Base-by-base conservation (phyloP, 1,139 yeast genomes). In the Taphrina communis region DNA sequence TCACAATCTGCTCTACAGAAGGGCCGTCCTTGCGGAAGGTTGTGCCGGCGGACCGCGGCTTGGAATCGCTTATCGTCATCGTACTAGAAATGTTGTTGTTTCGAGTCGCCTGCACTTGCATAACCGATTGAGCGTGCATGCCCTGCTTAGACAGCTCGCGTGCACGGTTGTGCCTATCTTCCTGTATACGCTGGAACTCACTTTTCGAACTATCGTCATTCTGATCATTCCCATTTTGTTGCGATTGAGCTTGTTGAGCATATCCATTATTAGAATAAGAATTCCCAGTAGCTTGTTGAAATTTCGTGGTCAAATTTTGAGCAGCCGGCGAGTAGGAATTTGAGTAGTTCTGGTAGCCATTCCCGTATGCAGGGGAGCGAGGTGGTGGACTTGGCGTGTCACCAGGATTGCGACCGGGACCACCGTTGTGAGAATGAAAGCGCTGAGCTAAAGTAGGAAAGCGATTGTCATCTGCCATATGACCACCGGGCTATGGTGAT, bases 391-490 rank as follows among this genome's bases (percentile, higher is more conserved):
- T 53, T 5, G 67, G 67, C 14, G 67, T 63, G 17, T 48, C 61
- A 39, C 46, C 55, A 7, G 25, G 53, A 11, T 55, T 50, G 3
- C 67, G 60, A n/a, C 55, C 55, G 6, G 42, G 62, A 11, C 59
- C 56, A 12, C 57, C 57, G 38, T 63, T 63, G 19, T 63, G 67
- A 12, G 59, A 57, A 46, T 63, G 67, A 36, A 63, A 63, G 12
- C 67, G 53, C 55, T 63, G 61, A 6, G 61, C 61, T 12, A 63
- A 51, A 25, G 41, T 38, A 4, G 67, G 67, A 31, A 55, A 63
- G 55, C 67, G 67, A 38, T 63, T 63, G 39, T 63, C 67, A n/a
- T 63, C 67, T 46, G 67, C 61, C 67, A 63, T 63, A 19, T 1
- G 58, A 50, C 36, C 36, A 35, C 36, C 31, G 36, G 53, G 36